Evolutionary conservation across 768 basidiomycete genomes (phyloP).

Genomic region (Trametes elegans): DNA sequence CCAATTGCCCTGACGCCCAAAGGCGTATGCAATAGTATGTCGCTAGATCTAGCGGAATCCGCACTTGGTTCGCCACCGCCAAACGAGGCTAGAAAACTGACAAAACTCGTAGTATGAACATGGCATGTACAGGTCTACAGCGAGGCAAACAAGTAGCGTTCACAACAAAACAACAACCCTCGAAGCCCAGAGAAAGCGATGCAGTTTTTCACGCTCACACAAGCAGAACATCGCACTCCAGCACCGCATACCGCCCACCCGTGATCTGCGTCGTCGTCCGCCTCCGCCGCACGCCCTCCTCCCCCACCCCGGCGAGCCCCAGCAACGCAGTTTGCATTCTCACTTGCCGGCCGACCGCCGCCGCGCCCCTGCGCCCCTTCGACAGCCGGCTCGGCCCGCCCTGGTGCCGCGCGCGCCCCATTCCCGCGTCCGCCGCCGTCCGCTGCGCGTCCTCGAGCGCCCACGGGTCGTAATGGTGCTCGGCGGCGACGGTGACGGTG

Average conservation of each 20-base stretch:
- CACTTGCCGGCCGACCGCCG: background rate
- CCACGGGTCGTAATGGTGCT: no score
- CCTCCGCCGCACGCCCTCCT: background rate
- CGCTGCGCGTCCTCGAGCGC: no score
- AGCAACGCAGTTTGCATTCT: background rate
- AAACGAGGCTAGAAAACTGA: background rate
- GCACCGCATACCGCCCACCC: background rate
- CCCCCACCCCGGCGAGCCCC: background rate
- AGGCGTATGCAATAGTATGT: no score
- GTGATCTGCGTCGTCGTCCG: background rate
- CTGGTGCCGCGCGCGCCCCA: slow-evolving; percentile 2
- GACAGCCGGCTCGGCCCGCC: background rate
- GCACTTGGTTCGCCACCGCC: background rate
- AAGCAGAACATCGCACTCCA: background rate
- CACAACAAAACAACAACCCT: background rate
- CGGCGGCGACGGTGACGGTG: no score
- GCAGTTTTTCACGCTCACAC: background rate
- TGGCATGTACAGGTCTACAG: background rate
- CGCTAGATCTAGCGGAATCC: no score
- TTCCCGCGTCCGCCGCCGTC: no score
- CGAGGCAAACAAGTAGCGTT: background rate
- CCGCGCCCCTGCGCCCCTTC: background rate
- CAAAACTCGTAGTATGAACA: background rate
- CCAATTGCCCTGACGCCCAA: slow-evolving; percentile 26
- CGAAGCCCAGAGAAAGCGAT: background rate